A percentile compares a stretch with the other conserved stretches of the same genome.
These are phyloP conservation scores for Ilex paraguariensis DNA, from an alignment of 305 asterid genomes.

Conservation along the genomic window DNA sequence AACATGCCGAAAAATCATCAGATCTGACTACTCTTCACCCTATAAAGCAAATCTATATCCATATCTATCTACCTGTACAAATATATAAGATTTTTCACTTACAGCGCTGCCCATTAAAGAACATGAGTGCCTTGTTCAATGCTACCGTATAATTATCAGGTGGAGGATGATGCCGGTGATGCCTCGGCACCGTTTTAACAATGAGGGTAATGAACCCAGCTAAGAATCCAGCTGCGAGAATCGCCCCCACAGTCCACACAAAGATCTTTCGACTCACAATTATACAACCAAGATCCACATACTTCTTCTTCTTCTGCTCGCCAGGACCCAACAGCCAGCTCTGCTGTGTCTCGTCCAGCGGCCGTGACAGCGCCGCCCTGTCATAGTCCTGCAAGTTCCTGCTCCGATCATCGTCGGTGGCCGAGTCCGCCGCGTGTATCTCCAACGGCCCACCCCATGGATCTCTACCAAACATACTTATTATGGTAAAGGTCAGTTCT, in stretches of 20 bases:
- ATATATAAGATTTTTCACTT: neutral
- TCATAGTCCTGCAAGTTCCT: slow-evolving; percentile 6
- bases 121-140: neutral
- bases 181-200: slow-evolving; percentile 1
- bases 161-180: neutral
- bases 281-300: neutral
- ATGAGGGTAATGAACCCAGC: neutral
- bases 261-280: neutral
- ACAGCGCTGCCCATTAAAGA: neutral
- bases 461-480: slow-evolving; percentile 1
- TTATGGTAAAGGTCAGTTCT: neutral
- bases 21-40: neutral
- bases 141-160: neutral
- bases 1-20: neutral
- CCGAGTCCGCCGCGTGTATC: slow-evolving; percentile 2
- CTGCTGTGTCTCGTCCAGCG: slow-evolving; percentile 2
- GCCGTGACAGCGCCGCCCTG: neutral
- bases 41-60: no score
- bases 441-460: slow-evolving; percentile 1
- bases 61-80: no score
- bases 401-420: neutral
- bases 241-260: neutral
- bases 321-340: neutral
- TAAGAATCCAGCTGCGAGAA: neutral
- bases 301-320: slow-evolving; percentile 1